Conservation (phyloP, 495 filamentous ascomycete genomes). For the Physcia stellaris region DNA sequence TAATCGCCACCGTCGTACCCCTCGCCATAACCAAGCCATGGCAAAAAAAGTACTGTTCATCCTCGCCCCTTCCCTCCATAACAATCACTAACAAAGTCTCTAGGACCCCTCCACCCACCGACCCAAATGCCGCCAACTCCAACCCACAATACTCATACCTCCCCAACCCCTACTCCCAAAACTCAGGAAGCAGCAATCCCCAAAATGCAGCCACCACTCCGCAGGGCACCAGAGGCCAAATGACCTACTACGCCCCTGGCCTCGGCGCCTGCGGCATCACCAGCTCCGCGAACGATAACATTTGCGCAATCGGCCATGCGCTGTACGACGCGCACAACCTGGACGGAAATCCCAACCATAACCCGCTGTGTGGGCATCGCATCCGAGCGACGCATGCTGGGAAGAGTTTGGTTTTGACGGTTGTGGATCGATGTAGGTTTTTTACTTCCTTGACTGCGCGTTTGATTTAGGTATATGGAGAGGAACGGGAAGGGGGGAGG, state of each 20-base stretch:
- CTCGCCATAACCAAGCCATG: slow-evolving; percentile 40
- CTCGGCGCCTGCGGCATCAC: slow-evolving; percentile 59
- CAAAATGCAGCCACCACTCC: no score
- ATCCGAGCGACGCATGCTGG: slow-evolving; percentile 41
- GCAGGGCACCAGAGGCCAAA: slow-evolving; percentile 50
- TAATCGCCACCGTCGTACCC: slow-evolving; percentile 21
- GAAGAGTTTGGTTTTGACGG: slow-evolving; percentile 47
- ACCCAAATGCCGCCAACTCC: slow-evolving; percentile 26
- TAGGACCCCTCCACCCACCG: slow-evolving; percentile 36
- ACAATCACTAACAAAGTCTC: slow-evolving; percentile 5
- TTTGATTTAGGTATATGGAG: background rate
- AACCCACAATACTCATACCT: no score
- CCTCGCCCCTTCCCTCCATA: no score
- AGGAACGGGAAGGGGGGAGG: no score
- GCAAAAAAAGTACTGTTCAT: slow-evolving; percentile 12
- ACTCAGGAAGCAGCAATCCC: no score
- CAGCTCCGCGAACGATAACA: slow-evolving; percentile 33
- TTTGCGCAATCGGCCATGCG: slow-evolving; percentile 53
- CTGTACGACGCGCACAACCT: slow-evolving; percentile 48
- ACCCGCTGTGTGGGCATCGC: slow-evolving; percentile 54
- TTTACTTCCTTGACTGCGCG: background rate
- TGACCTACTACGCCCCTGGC: slow-evolving; percentile 57
- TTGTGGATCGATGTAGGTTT: slow-evolving; percentile 57
- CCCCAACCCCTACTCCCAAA: no score
- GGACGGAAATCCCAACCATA: slow-evolving; percentile 50